Base-by-base conservation (phyloP, 106 monocot genomes). In the Dendrobium officinale region DNA sequence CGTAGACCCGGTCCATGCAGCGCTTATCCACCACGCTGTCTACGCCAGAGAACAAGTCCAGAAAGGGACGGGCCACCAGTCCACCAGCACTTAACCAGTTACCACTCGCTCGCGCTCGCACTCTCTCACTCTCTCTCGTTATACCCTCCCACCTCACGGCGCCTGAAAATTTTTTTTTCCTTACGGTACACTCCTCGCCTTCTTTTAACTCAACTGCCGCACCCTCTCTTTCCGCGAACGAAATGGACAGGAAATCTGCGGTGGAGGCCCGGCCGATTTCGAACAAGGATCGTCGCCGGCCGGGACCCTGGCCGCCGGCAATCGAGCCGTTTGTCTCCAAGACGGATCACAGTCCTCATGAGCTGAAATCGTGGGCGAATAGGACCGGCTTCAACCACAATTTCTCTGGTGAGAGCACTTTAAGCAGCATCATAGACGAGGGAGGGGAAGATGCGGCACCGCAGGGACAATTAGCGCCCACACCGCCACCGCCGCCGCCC, bases 321-420 rank as follows among this genome's bases (percentile, higher is more conserved):
- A 91, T 95, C 77, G 91, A 88, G 4, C 95, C 90, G 80, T 88
- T 95, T 4, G 79, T 85, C 18, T 78, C 80, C 20, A 81, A 67
- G 78, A 79, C 87, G 41, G 93, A 95, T 56, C 88, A 90, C 86
- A 88, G 85, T 87, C 99, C 99, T 9, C 78, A 58, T 18, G 99
- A 95, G 56, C 95, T 99, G 68, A 88, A 81, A 70, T 93, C 95
- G 40, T 99, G 99, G 99, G 99, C 99, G 24, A 89, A 79, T 72
- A 82, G 99, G 26, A 99, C 99, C 44, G 95, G 99, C 1, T 99
- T 95, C 80, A 89, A 90, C 72, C 80, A 89, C 59, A 88, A 81
- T 37, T 61, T 85, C 80, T 95, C 98, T 44, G 92, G 93, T 33
- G 95, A 95, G 84, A 84, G 88, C 73, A 75, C 82, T 3, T 22